Percentiles rank a stretch among this genome's conserved stretches.
Evolutionary conservation across 2,329 filamentous ascomycete species (phyloP).

Genomic region (Bipolaris oryzae): DNA sequence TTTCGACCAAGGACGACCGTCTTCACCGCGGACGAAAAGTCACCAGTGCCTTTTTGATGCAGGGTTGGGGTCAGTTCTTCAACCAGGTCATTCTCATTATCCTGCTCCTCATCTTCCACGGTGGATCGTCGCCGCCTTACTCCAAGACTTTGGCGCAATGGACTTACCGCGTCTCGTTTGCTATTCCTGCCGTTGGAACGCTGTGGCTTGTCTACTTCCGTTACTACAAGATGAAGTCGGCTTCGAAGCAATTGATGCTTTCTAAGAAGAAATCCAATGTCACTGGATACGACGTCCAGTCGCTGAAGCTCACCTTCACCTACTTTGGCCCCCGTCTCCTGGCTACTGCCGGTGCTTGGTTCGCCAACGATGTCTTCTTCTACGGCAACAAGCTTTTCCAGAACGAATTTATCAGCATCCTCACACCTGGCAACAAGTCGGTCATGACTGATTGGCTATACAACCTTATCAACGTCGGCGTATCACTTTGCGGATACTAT

Average conservation of each 20-base stretch:
- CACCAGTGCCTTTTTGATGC: constrained; percentile 95
- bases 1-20: constrained; percentile 90
- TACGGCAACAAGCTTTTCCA: constrained; percentile 99
- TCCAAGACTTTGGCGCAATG: constrained; percentile 78
- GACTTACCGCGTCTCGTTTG: constrained; percentile 91
- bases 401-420: constrained; percentile 82
- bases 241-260: constrained; percentile 78
- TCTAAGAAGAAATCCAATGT: constrained; percentile 87
- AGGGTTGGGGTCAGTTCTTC: constrained; percentile 95
- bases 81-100: constrained; percentile 92
- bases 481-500: constrained; percentile 89
- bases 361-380: constrained; percentile 97
- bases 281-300: constrained; percentile 90
- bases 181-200: constrained; percentile 86
- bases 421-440: constrained; percentile 70
- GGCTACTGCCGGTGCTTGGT: constrained; percentile 89
- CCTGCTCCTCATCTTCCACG: constrained; percentile 86
- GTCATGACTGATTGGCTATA: constrained; percentile 89
- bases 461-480: constrained; percentile 89
- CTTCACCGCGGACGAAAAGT: constrained; percentile 95
- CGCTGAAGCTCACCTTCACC: constrained; percentile 75
- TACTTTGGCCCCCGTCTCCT: constrained; percentile 87
- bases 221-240: constrained; percentile 90
- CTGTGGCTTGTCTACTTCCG: constrained; percentile 96
- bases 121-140: constrained; percentile 76